Evolutionary conservation across 768 basidiomycete species (phyloP).

Genomic region (Pisolithus microcarpus): DNA sequence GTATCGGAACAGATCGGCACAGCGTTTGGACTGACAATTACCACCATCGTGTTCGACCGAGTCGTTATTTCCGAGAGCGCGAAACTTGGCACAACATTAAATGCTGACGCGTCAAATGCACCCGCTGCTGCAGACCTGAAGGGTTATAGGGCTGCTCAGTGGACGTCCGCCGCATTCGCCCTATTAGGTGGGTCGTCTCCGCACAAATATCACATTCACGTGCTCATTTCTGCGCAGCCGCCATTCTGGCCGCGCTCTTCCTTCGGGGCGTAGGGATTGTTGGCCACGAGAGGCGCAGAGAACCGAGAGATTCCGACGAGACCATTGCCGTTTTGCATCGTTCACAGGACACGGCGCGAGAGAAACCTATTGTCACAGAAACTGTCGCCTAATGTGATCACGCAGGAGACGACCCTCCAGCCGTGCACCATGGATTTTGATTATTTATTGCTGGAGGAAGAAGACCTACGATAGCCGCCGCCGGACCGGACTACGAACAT

Average conservation of each 20-base stretch:
- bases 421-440: too few species aligned
- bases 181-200: conserved; percentile 39
- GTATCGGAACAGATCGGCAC: conserved; percentile 48
- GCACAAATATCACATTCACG: background rate
- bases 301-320: conserved; percentile 12
- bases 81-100: conserved; percentile 25
- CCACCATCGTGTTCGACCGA: conserved; percentile 63
- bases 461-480: too few species aligned
- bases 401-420: too few species aligned
- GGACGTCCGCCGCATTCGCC: conserved; percentile 58
- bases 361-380: too few species aligned
- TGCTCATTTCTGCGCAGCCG: conserved; percentile 10
- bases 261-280: conserved; percentile 36
- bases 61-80: conserved; percentile 32
- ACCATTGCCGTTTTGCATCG: conserved; percentile 8
- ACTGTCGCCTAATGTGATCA: too few species aligned
- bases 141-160: conserved; percentile 59
- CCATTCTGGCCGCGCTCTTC: conserved; percentile 30
- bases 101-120: conserved; percentile 22
- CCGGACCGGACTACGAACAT: too few species aligned
- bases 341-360: too few species aligned
- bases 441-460: too few species aligned
- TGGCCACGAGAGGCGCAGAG: conserved; percentile 20
- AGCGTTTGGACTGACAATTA: conserved; percentile 61
- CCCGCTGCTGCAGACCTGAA: conserved; percentile 34